Evolutionary conservation across 805 yeast species (phyloP), one percentile per base, ranked within the genome.

Genomic region (Schwanniomyces occidentalis): DNA sequence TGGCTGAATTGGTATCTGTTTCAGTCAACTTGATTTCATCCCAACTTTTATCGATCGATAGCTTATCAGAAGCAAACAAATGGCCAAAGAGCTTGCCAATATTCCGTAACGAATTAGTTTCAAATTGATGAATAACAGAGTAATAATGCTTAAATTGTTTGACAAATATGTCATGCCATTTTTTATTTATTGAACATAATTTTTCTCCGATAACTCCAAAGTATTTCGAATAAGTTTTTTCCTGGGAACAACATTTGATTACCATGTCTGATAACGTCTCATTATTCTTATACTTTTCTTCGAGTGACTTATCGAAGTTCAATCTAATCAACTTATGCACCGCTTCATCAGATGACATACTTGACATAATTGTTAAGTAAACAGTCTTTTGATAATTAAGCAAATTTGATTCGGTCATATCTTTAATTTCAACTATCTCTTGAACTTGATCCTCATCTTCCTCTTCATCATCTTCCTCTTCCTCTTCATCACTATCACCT

Each of bases 331-430:
- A 61, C 56, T 90, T 90, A 56, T 90, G 98, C 1, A 87, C 89
- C 0, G 95, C 91, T 65, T 93, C 99, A 46, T 87, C 95, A 4
- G 90, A 80, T 0, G 95, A 82, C 82, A 91, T 76, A 40, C 95
- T 80, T 15, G 96, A 87, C 82, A 86, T 88, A 7, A 93, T 65
- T 0, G 91, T 82, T 18, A 90, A 63, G 49, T 91, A 91, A 2
- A 91, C 83, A 1, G 75, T 75, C 48, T 87, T 87, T 46, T 87
- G 87, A 46, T 79, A 78, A 32, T 80, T 78, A 2, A 79, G 65
- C 19, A 80, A 58, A 16, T 77, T 77, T 0, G 80, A 61, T 30
- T 82, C 82, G 0, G 95, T 85, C 69, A 83, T 59, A 56, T 90
- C 96, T 25, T 69, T 65, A 25, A 82, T 70, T 32, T 61, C 58